Evolutionary conservation across 164 flowering plant species (phyloP).

Genomic region (Sedum album): DNA sequence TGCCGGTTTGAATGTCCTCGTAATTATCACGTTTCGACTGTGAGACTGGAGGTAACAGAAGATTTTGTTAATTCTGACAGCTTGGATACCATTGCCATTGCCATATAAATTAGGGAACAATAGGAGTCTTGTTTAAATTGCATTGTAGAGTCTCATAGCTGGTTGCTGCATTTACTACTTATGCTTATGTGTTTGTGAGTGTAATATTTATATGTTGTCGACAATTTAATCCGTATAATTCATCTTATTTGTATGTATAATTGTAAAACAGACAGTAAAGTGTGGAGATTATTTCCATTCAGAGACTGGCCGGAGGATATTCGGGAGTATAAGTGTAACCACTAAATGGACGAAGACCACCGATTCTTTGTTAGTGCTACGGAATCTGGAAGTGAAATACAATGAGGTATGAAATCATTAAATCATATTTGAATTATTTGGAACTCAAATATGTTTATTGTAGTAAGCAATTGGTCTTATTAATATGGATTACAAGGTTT

Average conservation of each 20-base stretch:
- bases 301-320: slow-evolving; percentile 73
- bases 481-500: background rate
- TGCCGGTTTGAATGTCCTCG: too few species aligned
- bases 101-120: too few species aligned
- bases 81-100: too few species aligned
- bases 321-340: slow-evolving; percentile 53
- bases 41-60: too few species aligned
- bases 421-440: background rate
- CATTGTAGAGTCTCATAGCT: background rate
- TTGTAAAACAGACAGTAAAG: slow-evolving; percentile 56
- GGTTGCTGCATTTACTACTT: background rate
- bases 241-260: slow-evolving; percentile 6
- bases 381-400: slow-evolving; percentile 65
- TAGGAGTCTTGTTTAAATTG: too few species aligned
- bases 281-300: slow-evolving; percentile 91
- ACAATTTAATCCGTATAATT: background rate
- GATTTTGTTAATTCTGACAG: too few species aligned
- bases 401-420: slow-evolving; percentile 43
- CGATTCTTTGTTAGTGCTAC: slow-evolving; percentile 46
- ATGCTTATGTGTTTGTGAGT: background rate
- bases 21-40: too few species aligned
- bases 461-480: background rate
- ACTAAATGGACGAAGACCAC: slow-evolving; percentile 54
- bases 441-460: background rate
- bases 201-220: background rate